Evolutionary conservation across 768 basidiomycete genomes (phyloP), one percentile per base, ranked within the genome.

Genomic region (Tephrocybe sp.): DNA sequence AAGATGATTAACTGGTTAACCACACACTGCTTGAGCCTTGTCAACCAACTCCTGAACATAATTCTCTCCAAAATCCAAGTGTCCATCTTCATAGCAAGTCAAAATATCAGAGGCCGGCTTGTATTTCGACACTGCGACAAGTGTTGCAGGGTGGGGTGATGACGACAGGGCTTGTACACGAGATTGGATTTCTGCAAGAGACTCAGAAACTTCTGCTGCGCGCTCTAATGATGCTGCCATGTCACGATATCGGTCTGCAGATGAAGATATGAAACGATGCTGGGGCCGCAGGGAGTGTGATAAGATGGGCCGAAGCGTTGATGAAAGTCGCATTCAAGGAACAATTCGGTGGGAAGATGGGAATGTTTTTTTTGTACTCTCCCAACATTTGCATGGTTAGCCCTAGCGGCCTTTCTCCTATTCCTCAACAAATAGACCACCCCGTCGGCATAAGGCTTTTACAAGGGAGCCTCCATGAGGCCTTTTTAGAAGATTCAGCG

Each of bases 31-130:
- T 51, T 71, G 72, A 0, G 93, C 91, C 64, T 97, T 97, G 30
- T 92, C 92, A 34, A 84, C 85, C 54, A 98, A 68, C 61, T 98
- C 95, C 58, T 95, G 88, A 10, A 93, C 92, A 62, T 98, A 98
- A 66, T 99, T 99, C 72, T 99, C 97, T 6, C 97, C 97, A 63
- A 98, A 99, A 66, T 96, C 92, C 2, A 85, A 73, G 56, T 97
- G 90, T 0, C 89, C 92, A 12, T 76, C 74, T 44, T 88, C 77
- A 63, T 89, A 91, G 57, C 92, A 89, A 9, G 87, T 87, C 22
- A 84, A 73, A 53, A 98, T 84, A 67, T 98, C 96, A 8, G 84
- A 81, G 3, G 87, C 80, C 4, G 96, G 91, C 65, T 98, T 98
- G 63, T 86, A 81, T 69, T 98, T 98, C 10, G 93, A 96, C 5